Evolutionary conservation across 1,284 basidiomycete species (phyloP), one percentile per base, ranked within the genome.

Genomic region (Anthracocystis setariae): DNA sequence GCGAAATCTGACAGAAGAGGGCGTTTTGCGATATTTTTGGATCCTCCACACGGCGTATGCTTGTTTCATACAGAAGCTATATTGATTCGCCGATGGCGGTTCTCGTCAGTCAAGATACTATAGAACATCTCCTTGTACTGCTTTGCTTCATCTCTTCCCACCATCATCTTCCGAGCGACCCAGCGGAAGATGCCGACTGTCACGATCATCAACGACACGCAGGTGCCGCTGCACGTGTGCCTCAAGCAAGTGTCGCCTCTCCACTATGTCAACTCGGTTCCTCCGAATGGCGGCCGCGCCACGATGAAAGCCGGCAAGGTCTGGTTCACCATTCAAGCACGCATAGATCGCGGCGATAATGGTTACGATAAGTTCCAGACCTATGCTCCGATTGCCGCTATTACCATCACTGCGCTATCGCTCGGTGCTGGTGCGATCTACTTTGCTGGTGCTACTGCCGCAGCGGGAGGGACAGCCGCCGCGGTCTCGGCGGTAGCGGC

Each of bases 291-390:
- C 8, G 60, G 62, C 8, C 47, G 46, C 3, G 74, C 73, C 3
- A 59, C 59, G 5, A 58, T 77, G 60, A 58, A 73, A 25, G 57
- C 62, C 4, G 77, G 77, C 20, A 46, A 47, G 5, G 77, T 77
- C 10, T 79, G 73, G 73, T 79, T 79, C 58, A 79, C 77, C 43
- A 69, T 79, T 29, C 69, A 79, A 47, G 77, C 76, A 4, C 54
- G 73, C 13, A 72, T 74, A 43, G 74, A 71, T 24, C 60, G 65
- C 5, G 73, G 72, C 10, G 71, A 71, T 40, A 76, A 77, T 23
- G 59, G 62, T 7, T 77, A 77, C 53, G 70, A 72, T 53, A 70
- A 63, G 29, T 73, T 76, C n/a, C 69, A 77, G 17, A 67, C 65
- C 8, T 74, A 59, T 29, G 73, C 75, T 8, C 76, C 77, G 8